Conservation (phyloP, 2,329 filamentous ascomycete species). For the Lasiodiplodia sp. region DNA sequence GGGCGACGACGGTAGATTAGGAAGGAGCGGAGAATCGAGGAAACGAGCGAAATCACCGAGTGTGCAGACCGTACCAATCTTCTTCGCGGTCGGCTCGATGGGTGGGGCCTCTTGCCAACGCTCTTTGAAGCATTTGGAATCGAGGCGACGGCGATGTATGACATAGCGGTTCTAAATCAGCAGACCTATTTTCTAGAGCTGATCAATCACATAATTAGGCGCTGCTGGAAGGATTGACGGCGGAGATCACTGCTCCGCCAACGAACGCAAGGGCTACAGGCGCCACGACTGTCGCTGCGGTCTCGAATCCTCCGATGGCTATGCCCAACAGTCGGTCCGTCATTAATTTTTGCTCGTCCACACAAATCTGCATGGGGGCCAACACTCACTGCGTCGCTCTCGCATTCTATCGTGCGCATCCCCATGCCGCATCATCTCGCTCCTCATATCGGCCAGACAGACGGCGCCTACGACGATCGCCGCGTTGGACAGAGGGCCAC, state of each 20-base stretch:
- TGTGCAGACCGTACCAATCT: neutral
- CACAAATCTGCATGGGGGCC: constrained; percentile 5
- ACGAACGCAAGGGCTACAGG: constrained; percentile 21
- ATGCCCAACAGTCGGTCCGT: constrained; percentile 21
- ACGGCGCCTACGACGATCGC: constrained; percentile 3
- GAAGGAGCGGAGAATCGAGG: neutral
- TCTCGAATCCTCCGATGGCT: constrained; percentile 28
- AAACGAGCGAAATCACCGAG: neutral
- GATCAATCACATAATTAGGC: constrained; percentile 20
- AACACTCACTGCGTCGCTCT: constrained; percentile 7
- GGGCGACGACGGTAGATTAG: neutral
- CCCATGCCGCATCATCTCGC: constrained; percentile 13
- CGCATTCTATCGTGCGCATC: constrained; percentile 2
- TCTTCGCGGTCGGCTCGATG: neutral
- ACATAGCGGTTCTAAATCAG: constrained; percentile 24
- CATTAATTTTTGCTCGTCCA: constrained; percentile 12
- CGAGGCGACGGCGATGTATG: constrained; percentile 14
- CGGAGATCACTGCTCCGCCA: constrained; percentile 14
- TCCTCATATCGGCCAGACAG: constrained; percentile 6
- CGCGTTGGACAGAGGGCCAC: constrained; percentile 16
- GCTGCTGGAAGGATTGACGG: constrained; percentile 2
- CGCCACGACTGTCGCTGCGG: constrained; percentile 26
- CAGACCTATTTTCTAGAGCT: constrained; percentile 4
- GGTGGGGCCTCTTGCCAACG: too few relatives aligned
- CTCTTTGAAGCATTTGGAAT: constrained; percentile 20